A percentile compares a stretch with the other conserved stretches of the same genome.
Conservation (phyloP, 768 basidiomycete genomes). For the Gloeostereum incarnatum region DNA sequence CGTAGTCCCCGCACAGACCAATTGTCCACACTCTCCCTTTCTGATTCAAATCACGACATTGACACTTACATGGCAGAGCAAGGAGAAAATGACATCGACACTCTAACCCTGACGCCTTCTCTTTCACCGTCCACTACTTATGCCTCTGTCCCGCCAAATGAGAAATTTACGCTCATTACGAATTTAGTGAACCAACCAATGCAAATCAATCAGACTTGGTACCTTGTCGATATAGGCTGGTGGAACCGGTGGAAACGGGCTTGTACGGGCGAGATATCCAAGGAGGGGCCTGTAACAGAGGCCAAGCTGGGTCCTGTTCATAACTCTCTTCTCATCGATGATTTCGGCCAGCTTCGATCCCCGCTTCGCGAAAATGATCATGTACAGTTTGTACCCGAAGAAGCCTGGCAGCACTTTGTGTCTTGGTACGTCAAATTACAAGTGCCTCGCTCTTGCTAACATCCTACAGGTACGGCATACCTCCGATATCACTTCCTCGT, state of each 20-base stretch:
- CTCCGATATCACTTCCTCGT: constrained; percentile 49
- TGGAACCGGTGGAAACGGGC: constrained; percentile 69
- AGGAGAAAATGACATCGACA: constrained; percentile 19
- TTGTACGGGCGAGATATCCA: constrained; percentile 59
- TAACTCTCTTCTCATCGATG: constrained; percentile 57
- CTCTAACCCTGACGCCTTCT: constrained; percentile 15
- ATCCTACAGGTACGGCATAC: constrained; percentile 72
- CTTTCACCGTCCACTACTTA: constrained; percentile 12
- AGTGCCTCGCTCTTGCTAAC: not conserved
- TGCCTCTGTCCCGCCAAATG: constrained; percentile 21
- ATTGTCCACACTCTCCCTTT: constrained; percentile 29
- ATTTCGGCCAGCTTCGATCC: constrained; percentile 34
- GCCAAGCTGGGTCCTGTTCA: constrained; percentile 66
- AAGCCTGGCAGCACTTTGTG: constrained; percentile 60
- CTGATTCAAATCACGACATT: constrained; percentile 44
- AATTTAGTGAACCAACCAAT: constrained; percentile 37
- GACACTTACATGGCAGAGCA: constrained; percentile 62
- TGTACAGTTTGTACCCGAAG: constrained; percentile 65
- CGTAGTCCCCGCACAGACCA: constrained; percentile 32
- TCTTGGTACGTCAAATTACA: constrained; percentile 47
- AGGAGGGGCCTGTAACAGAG: constrained; percentile 54
- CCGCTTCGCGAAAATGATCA: constrained; percentile 53
- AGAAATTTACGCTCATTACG: constrained; percentile 45
- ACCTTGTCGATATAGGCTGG: constrained; percentile 63
- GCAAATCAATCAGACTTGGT: constrained; percentile 69